Percentiles rank a stretch among this genome's conserved stretches.
Conservation (phyloP, 768 basidiomycete species). For the Leccinum incarnatum region DNA sequence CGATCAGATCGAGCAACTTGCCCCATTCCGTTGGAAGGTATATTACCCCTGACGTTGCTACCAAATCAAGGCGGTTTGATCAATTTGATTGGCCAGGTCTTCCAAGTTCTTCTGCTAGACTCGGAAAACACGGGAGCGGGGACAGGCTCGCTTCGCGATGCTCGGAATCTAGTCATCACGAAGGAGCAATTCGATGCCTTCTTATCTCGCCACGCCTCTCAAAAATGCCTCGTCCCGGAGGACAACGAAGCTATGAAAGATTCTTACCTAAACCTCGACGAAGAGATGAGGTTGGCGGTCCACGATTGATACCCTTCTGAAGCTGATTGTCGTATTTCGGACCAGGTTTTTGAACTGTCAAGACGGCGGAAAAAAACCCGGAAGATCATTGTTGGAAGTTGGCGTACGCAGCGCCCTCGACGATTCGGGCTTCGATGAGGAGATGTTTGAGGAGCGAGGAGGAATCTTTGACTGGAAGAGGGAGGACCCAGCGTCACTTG, state of each 20-base stretch:
- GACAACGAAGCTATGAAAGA: slow-evolving; percentile 39
- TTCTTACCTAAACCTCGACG: slow-evolving; percentile 39
- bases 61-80: neutral
- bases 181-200: slow-evolving; percentile 36
- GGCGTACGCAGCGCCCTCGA: slow-evolving; percentile 33
- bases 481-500: neutral
- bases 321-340: neutral
- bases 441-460: slow-evolving; percentile 31
- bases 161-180: slow-evolving; percentile 34
- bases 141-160: slow-evolving; percentile 34
- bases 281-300: slow-evolving; percentile 34
- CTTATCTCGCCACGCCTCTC: slow-evolving; percentile 31
- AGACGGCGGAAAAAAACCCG: slow-evolving; percentile 32
- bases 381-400: slow-evolving; percentile 32
- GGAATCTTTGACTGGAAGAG: slow-evolving; percentile 38
- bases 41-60: neutral
- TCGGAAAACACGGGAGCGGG: slow-evolving; percentile 35
- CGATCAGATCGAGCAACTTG: slow-evolving; percentile 31
- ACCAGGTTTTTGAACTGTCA: slow-evolving; percentile 35
- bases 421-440: slow-evolving; percentile 35
- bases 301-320: neutral
- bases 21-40: slow-evolving; percentile 42
- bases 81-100: slow-evolving; percentile 23
- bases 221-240: slow-evolving; percentile 36
- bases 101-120: slow-evolving; percentile 36